Conservation (phyloP, 2,329 filamentous ascomycete genomes). For the Aspergillus fumigatus region DNA sequence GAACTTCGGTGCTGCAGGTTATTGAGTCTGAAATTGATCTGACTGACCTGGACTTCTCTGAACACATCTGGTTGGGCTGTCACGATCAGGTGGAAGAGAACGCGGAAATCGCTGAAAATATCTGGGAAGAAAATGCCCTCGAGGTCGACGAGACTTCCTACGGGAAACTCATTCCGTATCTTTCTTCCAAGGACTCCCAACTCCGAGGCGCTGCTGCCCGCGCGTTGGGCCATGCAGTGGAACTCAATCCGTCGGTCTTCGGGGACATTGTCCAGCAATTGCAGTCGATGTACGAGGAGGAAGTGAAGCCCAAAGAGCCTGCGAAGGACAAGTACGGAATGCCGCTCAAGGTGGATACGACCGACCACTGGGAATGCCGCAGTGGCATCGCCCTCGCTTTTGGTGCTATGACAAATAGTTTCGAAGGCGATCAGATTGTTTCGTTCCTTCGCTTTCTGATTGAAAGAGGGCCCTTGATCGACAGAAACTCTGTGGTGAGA, state of each 20-base stretch:
- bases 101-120: slow-evolving; percentile 72
- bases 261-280: slow-evolving; percentile 60
- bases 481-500: slow-evolving; percentile 71
- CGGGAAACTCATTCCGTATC: slow-evolving; percentile 66
- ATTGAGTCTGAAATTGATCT: slow-evolving; percentile 90
- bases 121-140: slow-evolving; percentile 93
- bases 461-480: slow-evolving; percentile 78
- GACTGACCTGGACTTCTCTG: slow-evolving; percentile 77
- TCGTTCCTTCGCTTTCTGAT: slow-evolving; percentile 82
- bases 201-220: slow-evolving; percentile 79
- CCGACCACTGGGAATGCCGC: slow-evolving; percentile 86
- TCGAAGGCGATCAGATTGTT: slow-evolving; percentile 66
- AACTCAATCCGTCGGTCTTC: slow-evolving; percentile 57
- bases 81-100: slow-evolving; percentile 92
- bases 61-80: slow-evolving; percentile 88
- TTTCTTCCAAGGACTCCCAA: slow-evolving; percentile 74
- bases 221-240: slow-evolving; percentile 70
- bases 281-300: slow-evolving; percentile 66
- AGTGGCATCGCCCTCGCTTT: slow-evolving; percentile 87
- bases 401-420: slow-evolving; percentile 68
- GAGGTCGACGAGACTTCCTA: slow-evolving; percentile 63
- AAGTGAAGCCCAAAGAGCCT: slow-evolving; percentile 76
- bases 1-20: slow-evolving; percentile 79
- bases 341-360: slow-evolving; percentile 79
- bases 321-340: slow-evolving; percentile 92